Percentiles rank a stretch among this genome's conserved stretches.
phyloP scores from a whole-genome alignment of 2,329 filamentous ascomycete species.

The Dryadomyces quercivorus region DNA sequence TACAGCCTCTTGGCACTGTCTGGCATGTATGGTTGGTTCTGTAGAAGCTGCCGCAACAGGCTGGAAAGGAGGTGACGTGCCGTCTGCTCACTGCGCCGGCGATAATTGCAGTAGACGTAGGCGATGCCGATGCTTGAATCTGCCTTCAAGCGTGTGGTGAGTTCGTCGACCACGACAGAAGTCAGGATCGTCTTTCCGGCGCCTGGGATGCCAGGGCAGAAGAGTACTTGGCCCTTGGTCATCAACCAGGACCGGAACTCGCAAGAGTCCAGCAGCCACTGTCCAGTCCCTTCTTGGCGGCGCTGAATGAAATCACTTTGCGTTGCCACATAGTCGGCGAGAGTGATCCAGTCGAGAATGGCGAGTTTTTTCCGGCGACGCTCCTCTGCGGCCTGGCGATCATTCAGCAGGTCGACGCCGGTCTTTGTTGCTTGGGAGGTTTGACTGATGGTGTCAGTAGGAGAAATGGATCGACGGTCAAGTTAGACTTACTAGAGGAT shows the following conservation, averaged over 20 bases:
- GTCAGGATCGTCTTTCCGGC: background rate
- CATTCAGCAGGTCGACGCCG: background rate
- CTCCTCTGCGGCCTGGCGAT: background rate
- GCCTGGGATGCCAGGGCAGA: background rate
- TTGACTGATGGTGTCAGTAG: no score
- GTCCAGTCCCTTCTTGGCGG: background rate
- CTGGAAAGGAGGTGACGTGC: background rate
- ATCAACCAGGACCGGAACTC: background rate
- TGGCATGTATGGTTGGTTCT: background rate
- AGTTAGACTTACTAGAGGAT: no score
- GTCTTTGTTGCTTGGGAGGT: background rate
- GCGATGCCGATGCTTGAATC: background rate
- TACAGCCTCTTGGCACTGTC: background rate
- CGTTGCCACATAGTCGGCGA: background rate
- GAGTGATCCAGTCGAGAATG: background rate
- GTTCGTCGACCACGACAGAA: background rate
- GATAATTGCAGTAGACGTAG: background rate
- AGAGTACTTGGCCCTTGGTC: background rate
- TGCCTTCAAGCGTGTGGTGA: background rate
- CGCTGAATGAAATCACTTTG: background rate
- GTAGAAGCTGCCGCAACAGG: background rate
- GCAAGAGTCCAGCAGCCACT: background rate
- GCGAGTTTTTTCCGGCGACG: no score
- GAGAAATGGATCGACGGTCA: no score
- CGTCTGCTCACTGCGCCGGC: background rate